These are phyloP conservation scores for Penicillium hesseltinei DNA, from an alignment of 2,329 filamentous ascomycete species.

Conservation along the genomic window DNA sequence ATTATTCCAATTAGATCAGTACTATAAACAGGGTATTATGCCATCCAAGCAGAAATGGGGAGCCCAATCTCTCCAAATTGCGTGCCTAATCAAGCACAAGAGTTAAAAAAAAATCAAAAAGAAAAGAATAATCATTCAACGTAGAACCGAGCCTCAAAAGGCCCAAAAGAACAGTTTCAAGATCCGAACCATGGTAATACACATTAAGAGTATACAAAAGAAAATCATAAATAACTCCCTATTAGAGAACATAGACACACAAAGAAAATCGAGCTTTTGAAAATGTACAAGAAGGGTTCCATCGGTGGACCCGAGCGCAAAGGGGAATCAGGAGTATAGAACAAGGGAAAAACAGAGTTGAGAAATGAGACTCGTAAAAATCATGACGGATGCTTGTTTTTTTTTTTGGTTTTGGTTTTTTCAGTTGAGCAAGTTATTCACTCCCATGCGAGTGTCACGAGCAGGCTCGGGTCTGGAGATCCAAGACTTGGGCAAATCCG, in stretches of 20 bases:
- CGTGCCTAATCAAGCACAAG: not conserved
- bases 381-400: slow-evolving; percentile 5
- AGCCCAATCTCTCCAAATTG: not conserved
- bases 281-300: slow-evolving; percentile 21
- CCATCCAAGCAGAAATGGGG: not conserved
- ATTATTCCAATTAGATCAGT: not conserved
- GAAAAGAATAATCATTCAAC: not conserved
- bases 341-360: slow-evolving; percentile 10
- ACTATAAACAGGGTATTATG: slow-evolving; percentile 2
- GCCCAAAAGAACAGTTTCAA: slow-evolving; percentile 14
- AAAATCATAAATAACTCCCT: slow-evolving; percentile 10
- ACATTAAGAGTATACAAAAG: slow-evolving; percentile 28
- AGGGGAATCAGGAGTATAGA: slow-evolving; percentile 19
- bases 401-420: slow-evolving; percentile 16
- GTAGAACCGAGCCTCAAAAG: not conserved
- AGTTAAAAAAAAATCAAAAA: not conserved
- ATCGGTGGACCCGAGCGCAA: slow-evolving; percentile 4
- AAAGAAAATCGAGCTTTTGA: slow-evolving; percentile 15
- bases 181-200: slow-evolving; percentile 25
- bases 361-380: slow-evolving; percentile 26
- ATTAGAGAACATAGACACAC: slow-evolving; percentile 2
- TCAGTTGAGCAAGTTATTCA: slow-evolving; percentile 41
- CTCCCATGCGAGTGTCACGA: slow-evolving; percentile 42
- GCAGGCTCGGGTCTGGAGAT: slow-evolving; percentile 21
- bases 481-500: slow-evolving; percentile 29